phyloP scores from a whole-genome alignment of 495 filamentous ascomycete genomes.

The Pseudoneurospora amorphoporcata region DNA sequence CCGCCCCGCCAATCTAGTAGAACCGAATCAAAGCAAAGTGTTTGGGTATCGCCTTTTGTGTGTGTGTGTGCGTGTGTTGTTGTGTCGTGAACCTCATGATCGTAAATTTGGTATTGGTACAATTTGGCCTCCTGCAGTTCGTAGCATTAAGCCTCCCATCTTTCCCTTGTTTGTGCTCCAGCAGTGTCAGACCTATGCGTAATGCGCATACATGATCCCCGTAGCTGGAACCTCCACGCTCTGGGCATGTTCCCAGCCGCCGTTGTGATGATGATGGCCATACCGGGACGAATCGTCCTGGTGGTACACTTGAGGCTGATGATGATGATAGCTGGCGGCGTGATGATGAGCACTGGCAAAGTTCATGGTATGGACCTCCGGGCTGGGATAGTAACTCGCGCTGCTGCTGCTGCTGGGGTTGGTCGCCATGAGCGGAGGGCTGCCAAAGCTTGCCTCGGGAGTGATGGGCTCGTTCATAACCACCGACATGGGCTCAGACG shows the following conservation, averaged over 20 bases:
- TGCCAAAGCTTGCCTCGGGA: constrained; percentile 4
- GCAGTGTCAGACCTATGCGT: not conserved
- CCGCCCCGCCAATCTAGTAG: not conserved
- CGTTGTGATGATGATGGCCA: not conserved
- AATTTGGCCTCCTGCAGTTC: not conserved
- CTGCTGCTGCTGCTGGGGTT: not conserved
- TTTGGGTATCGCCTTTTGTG: not conserved
- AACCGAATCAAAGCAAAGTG: not conserved
- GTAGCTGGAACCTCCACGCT: not conserved
- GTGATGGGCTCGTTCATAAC: constrained; percentile 11
- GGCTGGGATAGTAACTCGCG: not conserved
- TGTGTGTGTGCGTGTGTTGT: not conserved
- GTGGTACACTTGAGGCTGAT: not conserved
- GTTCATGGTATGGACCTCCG: not conserved
- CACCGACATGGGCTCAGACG: not conserved
- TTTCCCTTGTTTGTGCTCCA: not conserved
- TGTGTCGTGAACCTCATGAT: not conserved
- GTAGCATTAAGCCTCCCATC: not conserved
- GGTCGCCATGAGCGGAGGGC: not conserved
- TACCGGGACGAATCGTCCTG: not conserved
- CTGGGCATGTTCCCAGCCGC: not conserved
- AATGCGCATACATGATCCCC: not conserved
- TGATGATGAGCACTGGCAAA: not conserved
- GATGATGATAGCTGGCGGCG: not conserved
- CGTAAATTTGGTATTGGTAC: not conserved